Base-by-base conservation (phyloP, 2,329 filamentous ascomycete species). In the Aaosphaeria pasadenensis region DNA sequence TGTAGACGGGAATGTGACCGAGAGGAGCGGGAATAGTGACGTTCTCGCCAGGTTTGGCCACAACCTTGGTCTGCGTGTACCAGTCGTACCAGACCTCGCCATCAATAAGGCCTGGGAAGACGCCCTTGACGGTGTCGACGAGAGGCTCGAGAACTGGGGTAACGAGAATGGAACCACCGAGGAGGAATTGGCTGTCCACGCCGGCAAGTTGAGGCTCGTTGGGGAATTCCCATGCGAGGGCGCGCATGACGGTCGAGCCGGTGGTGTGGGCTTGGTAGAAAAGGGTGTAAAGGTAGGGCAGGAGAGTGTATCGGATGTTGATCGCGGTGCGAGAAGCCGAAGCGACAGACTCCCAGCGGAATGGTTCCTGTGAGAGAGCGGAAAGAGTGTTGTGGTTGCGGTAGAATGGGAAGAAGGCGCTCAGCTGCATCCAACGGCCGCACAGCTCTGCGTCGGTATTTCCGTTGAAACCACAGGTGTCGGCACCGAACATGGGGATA, bases 321-420 rank as follows among this genome's bases (percentile, higher is more conserved):
- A 90, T 90, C 1, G 86, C 87, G 0, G 69, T 73, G 52, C 79
- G 81, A n/a, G 80, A 77, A 0, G 87, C 85, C 4, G 83, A 78
- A 2, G 79, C 78, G 1, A 90, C 87, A 1, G 78, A 79, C 3
- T 73, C 73, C 87, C 87, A 91, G 11, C 78, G 63, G 60, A 88
- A 91, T 0, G 87, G 85, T 67, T 91, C 88, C 62, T 91, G 88
- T 0, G 79, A 64, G 44, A 76, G 76, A 7, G 83, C 79, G 0
- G 76, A 77, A 1, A 87, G 71, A 4, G 73, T 73, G 60, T 90
- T 90, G 74, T 91, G 87, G 69, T 90, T 90, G 29, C 87, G 77
- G 71, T 89, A 89, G 71, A 90, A 89, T 5, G 86, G 85, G 72
- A 89, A 89, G 75, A 90, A 89, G 7, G 86, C 86, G 1, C 77